Base-by-base conservation (phyloP, 148 eudicot genomes). In the Selenicereus undatus region DNA sequence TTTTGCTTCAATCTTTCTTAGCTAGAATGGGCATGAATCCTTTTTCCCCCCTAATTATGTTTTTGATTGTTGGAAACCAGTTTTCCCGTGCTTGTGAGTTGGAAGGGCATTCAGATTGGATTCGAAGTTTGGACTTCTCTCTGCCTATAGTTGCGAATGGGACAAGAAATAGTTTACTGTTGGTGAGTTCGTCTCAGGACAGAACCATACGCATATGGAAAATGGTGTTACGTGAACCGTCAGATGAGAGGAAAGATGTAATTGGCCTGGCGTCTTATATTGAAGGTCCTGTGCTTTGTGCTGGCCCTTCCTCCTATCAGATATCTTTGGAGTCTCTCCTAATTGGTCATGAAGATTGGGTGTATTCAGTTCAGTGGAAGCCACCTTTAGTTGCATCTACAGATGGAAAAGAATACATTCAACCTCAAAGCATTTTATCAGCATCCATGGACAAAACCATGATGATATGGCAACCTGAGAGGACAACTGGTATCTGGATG, bases 391-490 rank as follows among this genome's bases (percentile, higher is more conserved):
- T 56, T 78, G 85, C 87, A 42, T 86, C 90, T 13, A 20, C 68
- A 5, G 88, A 93, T 27, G 84, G 78, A 17, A 72, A 32, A 27
- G 88, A 84, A 51, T 95, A 73, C 74, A 69, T 81, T 78, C 99
- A 93, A 76, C 91, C 90, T 22, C 91, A 87, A 80, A 90, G 93
- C 87, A 90, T 95, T 80, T 90, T 95, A 76, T 95, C 99, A 58
- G 94, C 99, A 21, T 95, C 99, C 39, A 95, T 95, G 97, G 99
- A 95, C 76, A 95, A 95, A 86, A 95, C 99, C 54, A 95, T 95
- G 97, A 93, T 95, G 99, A 92, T 95, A 39, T 95, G 99, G 99
- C 93, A 92, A 86, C 99, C 99, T 30, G 97, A 95, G 83, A 91
- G 85, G 86, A 93, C 91, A 29, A 90, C 94, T 73, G 99, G 98